Evolutionary conservation across 2,329 filamentous ascomycete genomes (phyloP).

Genomic region (Chalara sp.): DNA sequence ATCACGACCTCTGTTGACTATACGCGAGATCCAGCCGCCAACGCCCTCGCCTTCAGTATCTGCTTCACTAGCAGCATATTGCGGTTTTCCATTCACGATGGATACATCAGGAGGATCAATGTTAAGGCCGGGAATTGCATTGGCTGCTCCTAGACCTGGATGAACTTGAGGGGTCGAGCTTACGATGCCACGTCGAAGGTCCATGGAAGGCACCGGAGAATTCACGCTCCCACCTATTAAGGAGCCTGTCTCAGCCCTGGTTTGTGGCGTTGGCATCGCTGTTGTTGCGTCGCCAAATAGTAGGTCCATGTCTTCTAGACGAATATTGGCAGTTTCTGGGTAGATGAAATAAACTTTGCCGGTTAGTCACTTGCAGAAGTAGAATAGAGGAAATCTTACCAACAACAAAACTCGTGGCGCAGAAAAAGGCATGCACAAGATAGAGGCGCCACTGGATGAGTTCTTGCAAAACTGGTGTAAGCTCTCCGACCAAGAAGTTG

Average conservation of each 20-base stretch:
- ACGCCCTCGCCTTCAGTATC: slow-evolving; percentile 42
- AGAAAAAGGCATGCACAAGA: slow-evolving; percentile 94
- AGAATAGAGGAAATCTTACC: slow-evolving; percentile 53
- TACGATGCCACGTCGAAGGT: slow-evolving; percentile 50
- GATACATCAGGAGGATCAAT: slow-evolving; percentile 69
- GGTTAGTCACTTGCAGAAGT: background rate
- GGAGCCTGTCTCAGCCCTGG: slow-evolving; percentile 74
- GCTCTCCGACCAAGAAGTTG: slow-evolving; percentile 93
- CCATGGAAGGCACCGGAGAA: slow-evolving; percentile 75
- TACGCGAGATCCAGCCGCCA: slow-evolving; percentile 62
- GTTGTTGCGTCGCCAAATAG: slow-evolving; percentile 92
- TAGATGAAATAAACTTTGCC: slow-evolving; percentile 87
- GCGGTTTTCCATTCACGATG: slow-evolving; percentile 42
- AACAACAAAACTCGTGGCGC: slow-evolving; percentile 88
- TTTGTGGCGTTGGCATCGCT: slow-evolving; percentile 69
- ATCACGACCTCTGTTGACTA: slow-evolving; percentile 49
- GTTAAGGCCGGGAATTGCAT: slow-evolving; percentile 71
- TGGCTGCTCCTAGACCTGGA: slow-evolving; percentile 47
- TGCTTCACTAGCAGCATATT: slow-evolving; percentile 25
- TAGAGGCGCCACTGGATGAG: slow-evolving; percentile 92
- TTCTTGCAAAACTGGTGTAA: slow-evolving; percentile 90
- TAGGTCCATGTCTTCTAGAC: slow-evolving; percentile 92
- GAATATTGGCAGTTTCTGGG: slow-evolving; percentile 91
- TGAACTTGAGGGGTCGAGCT: slow-evolving; percentile 20
- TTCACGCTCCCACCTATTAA: slow-evolving; percentile 57